Evolutionary conservation across 805 yeast genomes (phyloP).

Genomic region (Saccharomycopsis malanga): DNA sequence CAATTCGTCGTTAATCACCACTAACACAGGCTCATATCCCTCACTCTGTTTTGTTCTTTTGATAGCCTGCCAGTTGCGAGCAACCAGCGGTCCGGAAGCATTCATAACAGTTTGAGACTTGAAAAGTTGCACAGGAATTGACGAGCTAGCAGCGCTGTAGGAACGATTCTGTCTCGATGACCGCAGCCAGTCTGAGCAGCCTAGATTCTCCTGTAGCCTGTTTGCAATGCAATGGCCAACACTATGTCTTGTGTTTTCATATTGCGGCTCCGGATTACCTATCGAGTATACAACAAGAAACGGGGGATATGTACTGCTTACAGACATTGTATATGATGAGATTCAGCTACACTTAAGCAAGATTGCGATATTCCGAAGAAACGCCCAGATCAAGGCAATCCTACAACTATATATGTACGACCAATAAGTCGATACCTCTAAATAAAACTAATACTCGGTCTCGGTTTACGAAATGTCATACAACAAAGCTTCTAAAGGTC

Average conservation of each 20-base stretch:
- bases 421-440: no score
- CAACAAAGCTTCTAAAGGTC: no score
- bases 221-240: slow-evolving; percentile 15
- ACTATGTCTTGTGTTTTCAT: slow-evolving; percentile 18
- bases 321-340: not conserved
- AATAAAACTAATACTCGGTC: no score
- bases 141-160: not conserved
- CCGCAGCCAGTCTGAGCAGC: slow-evolving; percentile 3
- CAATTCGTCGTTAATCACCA: slow-evolving; percentile 76
- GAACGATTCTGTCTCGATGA: not conserved
- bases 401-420: no score
- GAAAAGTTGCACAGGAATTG: slow-evolving; percentile 5
- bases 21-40: slow-evolving; percentile 16
- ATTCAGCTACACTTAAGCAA: no score
- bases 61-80: slow-evolving; percentile 8
- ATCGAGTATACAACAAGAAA: slow-evolving; percentile 16
- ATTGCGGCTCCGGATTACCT: slow-evolving; percentile 20
- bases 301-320: not conserved
- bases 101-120: slow-evolving; percentile 18
- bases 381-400: no score
- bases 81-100: slow-evolving; percentile 13
- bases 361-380: no score
- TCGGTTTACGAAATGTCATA: no score
- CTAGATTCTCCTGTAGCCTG: slow-evolving; percentile 3
- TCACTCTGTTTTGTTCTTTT: slow-evolving; percentile 3